Percentiles rank a stretch among this genome's conserved stretches.
phyloP scores from a whole-genome alignment of 129 eudicot genomes.

The Tagetes erecta region DNA sequence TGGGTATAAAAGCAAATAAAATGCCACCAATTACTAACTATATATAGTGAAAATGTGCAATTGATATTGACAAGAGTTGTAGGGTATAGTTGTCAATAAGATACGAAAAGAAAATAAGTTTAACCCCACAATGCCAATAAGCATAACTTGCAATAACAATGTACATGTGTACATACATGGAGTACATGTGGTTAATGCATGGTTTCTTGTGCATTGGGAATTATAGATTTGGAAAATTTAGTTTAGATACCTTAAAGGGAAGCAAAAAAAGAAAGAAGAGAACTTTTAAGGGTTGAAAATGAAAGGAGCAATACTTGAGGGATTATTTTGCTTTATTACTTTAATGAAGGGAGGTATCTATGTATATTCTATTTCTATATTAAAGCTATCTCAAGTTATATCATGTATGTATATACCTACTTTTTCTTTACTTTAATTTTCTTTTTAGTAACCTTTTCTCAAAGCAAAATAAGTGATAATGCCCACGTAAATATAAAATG shows the following conservation, averaged over 20 bases:
- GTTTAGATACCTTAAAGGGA: slow-evolving; percentile 7
- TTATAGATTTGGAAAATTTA: not conserved
- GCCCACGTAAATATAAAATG: not conserved
- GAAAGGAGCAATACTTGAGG: slow-evolving; percentile 37
- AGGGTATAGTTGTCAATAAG: slow-evolving; percentile 12
- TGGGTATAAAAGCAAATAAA: slow-evolving; percentile 7
- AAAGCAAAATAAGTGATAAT: slow-evolving; percentile 29
- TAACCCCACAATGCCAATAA: slow-evolving; percentile 25
- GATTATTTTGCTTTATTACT: slow-evolving; percentile 33
- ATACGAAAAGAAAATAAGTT: slow-evolving; percentile 1
- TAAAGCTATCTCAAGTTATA: slow-evolving; percentile 10
- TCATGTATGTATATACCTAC: not conserved
- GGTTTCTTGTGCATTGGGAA: not conserved
- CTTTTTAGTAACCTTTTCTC: slow-evolving; percentile 27
- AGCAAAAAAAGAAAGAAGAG: slow-evolving; percentile 22
- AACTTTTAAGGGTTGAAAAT: slow-evolving; percentile 25
- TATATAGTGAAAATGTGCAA: slow-evolving; percentile 3
- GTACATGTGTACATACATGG: slow-evolving; percentile 12
- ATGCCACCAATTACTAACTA: slow-evolving; percentile 19
- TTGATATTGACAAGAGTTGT: slow-evolving; percentile 13
- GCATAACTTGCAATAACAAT: not conserved
- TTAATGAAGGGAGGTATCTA: slow-evolving; percentile 35
- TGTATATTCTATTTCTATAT: slow-evolving; percentile 44
- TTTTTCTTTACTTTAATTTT: slow-evolving; percentile 23
- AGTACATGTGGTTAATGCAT: slow-evolving; percentile 2